Conservation (phyloP, 495 filamentous ascomycete genomes). For the Penicillium pancosmium region DNA sequence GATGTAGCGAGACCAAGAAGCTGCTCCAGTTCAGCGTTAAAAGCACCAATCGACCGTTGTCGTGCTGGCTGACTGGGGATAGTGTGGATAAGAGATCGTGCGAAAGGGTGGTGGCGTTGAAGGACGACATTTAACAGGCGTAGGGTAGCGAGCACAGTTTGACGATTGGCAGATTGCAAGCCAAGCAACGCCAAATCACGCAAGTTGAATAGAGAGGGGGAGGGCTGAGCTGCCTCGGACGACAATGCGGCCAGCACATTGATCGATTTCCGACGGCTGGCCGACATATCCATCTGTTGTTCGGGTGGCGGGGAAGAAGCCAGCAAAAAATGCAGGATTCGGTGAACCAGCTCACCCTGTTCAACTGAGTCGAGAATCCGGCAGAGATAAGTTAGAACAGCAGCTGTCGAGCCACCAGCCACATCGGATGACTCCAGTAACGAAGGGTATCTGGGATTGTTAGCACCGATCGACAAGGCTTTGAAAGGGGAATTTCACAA, state of each 20-base stretch:
- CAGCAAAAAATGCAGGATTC: constrained; percentile 91
- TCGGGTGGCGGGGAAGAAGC: constrained; percentile 62
- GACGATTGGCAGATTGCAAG: constrained; percentile 79
- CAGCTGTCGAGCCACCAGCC: constrained; percentile 93
- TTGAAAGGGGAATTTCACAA: constrained; percentile 57
- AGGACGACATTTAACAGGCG: constrained; percentile 83
- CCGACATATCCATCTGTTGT: constrained; percentile 59
- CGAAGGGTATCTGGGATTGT: constrained; percentile 72
- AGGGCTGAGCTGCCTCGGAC: constrained; percentile 64
- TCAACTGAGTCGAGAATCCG: constrained; percentile 88
- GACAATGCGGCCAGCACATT: constrained; percentile 79
- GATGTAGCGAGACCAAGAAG: constrained; percentile 71
- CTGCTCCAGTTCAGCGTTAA: constrained; percentile 77
- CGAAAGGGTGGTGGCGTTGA: constrained; percentile 83
- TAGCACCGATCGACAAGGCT: background rate
- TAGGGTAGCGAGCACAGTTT: constrained; percentile 86
- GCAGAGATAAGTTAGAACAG: constrained; percentile 90
- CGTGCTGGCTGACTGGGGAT: constrained; percentile 64
- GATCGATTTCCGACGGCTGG: constrained; percentile 81
- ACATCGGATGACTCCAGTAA: constrained; percentile 94
- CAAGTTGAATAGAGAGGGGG: constrained; percentile 88
- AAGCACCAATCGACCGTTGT: constrained; percentile 72
- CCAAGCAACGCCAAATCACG: constrained; percentile 88
- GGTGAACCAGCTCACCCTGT: constrained; percentile 87
- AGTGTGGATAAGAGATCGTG: constrained; percentile 70